phyloP scores from a whole-genome alignment of 306 rosid genomes.

The Gynostemma pentaphyllum region DNA sequence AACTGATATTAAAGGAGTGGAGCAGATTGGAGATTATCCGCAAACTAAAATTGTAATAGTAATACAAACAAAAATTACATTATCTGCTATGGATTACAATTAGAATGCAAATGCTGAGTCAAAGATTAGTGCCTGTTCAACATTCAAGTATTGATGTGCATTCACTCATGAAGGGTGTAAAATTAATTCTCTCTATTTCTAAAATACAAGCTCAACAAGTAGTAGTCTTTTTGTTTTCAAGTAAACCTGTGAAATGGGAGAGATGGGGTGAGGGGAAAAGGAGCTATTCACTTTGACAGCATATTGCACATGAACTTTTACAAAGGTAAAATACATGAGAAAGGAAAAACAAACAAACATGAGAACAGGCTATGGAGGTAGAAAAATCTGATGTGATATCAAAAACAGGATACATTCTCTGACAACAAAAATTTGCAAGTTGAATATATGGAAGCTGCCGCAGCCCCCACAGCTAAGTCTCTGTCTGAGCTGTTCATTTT shows the following conservation, averaged over 20 bases:
- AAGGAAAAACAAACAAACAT: too few relatives aligned
- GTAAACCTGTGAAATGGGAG: background rate
- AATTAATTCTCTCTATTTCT: conserved; percentile 6
- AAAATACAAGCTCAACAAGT: background rate
- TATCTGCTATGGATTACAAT: too few relatives aligned
- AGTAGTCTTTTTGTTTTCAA: background rate
- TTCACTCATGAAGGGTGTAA: conserved; percentile 1
- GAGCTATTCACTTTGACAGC: background rate
- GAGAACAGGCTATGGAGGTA: too few relatives aligned
- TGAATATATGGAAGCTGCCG: conserved; percentile 94
- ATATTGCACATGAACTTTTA: conserved; percentile 3
- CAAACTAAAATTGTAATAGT: too few relatives aligned
- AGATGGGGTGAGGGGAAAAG: too few relatives aligned
- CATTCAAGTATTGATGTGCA: background rate
- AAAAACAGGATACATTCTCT: conserved; percentile 34
- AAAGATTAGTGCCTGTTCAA: background rate
- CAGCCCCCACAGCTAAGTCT: conserved; percentile 78
- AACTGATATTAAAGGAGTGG: too few relatives aligned
- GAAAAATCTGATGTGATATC: background rate
- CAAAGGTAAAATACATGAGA: background rate
- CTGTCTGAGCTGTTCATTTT: conserved; percentile 43
- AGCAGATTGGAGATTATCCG: too few relatives aligned
- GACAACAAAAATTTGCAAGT: conserved; percentile 70
- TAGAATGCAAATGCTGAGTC: background rate
- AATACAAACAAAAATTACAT: background rate